These are phyloP conservation scores for Aristolochia fimbriata DNA, from an alignment of 164 flowering plant genomes.

Conservation along the genomic window DNA sequence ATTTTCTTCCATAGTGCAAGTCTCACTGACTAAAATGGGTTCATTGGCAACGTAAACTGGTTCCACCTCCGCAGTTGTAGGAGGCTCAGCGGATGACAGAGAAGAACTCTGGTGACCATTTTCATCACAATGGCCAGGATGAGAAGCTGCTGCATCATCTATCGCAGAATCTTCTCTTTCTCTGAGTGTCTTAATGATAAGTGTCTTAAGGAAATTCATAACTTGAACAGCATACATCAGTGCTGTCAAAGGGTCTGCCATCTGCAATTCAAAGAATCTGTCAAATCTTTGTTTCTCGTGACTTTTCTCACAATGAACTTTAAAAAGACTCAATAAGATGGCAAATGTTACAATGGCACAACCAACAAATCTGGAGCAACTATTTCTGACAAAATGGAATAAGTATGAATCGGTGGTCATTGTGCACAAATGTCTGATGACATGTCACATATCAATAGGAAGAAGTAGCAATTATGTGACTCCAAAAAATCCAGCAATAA, in stretches of 20 bases:
- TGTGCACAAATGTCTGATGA: neutral
- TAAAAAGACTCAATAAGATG: neutral
- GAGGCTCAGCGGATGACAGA: conserved; percentile 19
- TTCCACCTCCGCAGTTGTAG: conserved; percentile 26
- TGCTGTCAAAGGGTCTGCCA: conserved; percentile 85
- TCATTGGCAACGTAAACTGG: conserved; percentile 5
- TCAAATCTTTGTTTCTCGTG: neutral
- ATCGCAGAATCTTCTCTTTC: conserved; percentile 46
- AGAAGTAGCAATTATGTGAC: too few relatives aligned
- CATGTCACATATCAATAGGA: neutral
- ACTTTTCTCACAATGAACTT: neutral
- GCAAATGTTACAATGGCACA: neutral
- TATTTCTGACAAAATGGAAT: neutral
- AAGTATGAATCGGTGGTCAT: too few relatives aligned
- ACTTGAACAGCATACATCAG: conserved; percentile 89
- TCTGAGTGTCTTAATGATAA: conserved; percentile 41
- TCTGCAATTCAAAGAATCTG: conserved; percentile 30
- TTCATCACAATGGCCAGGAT: conserved; percentile 42
- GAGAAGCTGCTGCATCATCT: conserved; percentile 26
- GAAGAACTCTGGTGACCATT: conserved; percentile 43
- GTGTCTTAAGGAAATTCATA: conserved; percentile 76
- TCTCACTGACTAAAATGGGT: conserved; percentile 19
- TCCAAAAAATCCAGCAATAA: too few relatives aligned
- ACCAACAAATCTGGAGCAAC: neutral
- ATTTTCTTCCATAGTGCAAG: conserved; percentile 11